Evolutionary conservation across 2,329 filamentous ascomycete genomes (phyloP).

Genomic region (Ceratocystis huliohia): DNA sequence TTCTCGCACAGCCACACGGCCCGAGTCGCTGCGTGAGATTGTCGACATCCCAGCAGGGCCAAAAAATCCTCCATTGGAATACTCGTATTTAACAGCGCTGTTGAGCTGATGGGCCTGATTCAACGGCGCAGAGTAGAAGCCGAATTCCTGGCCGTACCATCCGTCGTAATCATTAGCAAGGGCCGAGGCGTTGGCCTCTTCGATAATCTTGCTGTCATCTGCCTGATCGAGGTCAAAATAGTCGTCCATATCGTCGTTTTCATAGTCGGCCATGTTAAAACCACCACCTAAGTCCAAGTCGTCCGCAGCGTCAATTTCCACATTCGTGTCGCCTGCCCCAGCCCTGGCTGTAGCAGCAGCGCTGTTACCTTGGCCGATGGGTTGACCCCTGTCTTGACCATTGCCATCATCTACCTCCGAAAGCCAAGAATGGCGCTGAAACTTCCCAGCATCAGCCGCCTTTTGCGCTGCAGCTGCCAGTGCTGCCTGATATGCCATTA

Average conservation of each 20-base stretch:
- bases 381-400: constrained; percentile 13
- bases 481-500: constrained; percentile 67
- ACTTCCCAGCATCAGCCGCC: constrained; percentile 63
- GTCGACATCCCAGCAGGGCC: constrained; percentile 48
- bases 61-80: constrained; percentile 79
- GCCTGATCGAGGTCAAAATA: constrained; percentile 58
- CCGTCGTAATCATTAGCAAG: constrained; percentile 85
- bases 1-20: constrained; percentile 62
- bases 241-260: constrained; percentile 38
- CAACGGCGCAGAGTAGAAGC: constrained; percentile 65
- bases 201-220: constrained; percentile 83
- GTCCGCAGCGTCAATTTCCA: constrained; percentile 18
- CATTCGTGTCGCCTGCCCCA: neutral
- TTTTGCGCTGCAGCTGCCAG: constrained; percentile 69
- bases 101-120: constrained; percentile 34
- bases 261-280: constrained; percentile 33
- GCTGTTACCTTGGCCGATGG: too few relatives aligned
- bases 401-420: constrained; percentile 21
- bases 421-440: constrained; percentile 47
- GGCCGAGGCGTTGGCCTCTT: constrained; percentile 86
- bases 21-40: constrained; percentile 59
- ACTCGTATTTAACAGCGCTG: constrained; percentile 39
- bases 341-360: constrained; percentile 10
- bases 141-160: constrained; percentile 93
- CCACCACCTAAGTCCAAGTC: constrained; percentile 36